Conservation (phyloP, 495 filamentous ascomycete genomes). For the Lentithecium fluviatile region DNA sequence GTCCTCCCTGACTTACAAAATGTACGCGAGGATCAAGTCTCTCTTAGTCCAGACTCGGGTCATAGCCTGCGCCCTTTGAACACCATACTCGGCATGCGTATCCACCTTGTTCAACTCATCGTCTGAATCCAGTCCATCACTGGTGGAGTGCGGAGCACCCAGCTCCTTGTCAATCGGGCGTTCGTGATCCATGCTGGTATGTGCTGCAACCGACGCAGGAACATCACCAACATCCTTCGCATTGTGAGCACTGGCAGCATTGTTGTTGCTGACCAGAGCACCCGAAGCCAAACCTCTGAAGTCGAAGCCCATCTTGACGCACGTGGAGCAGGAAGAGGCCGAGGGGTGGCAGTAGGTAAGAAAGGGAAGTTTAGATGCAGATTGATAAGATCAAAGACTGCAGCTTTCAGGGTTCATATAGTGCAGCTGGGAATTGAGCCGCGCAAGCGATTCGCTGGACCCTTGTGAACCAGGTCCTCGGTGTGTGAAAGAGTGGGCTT, state of each 20-base stretch:
- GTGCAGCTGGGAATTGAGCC: not conserved
- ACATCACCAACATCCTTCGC: slow-evolving; percentile 9
- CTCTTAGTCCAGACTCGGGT: slow-evolving; percentile 47
- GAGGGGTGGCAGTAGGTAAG: not conserved
- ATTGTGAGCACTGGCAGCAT: not conserved
- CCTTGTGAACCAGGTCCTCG: not conserved
- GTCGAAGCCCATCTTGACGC: slow-evolving; percentile 17
- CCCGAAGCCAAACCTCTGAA: slow-evolving; percentile 15
- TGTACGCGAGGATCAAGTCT: slow-evolving; percentile 46
- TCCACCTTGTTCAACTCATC: slow-evolving; percentile 22
- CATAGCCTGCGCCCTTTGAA: slow-evolving; percentile 49
- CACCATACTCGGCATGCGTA: slow-evolving; percentile 43
- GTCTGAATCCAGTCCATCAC: not conserved
- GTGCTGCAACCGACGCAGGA: slow-evolving; percentile 4
- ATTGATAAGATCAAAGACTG: slow-evolving; percentile 16
- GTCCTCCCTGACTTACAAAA: slow-evolving; percentile 36
- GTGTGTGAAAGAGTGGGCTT: not conserved
- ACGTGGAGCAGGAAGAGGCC: not conserved
- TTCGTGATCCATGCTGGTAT: slow-evolving; percentile 8
- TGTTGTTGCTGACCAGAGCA: slow-evolving; percentile 7
- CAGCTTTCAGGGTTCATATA: slow-evolving; percentile 3
- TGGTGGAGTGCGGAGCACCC: not conserved
- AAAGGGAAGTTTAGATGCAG: not conserved
- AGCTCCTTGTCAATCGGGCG: slow-evolving; percentile 6
- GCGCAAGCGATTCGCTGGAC: too few relatives aligned